Conservation (phyloP, 257 asterid species). For the Verbena officinalis region DNA sequence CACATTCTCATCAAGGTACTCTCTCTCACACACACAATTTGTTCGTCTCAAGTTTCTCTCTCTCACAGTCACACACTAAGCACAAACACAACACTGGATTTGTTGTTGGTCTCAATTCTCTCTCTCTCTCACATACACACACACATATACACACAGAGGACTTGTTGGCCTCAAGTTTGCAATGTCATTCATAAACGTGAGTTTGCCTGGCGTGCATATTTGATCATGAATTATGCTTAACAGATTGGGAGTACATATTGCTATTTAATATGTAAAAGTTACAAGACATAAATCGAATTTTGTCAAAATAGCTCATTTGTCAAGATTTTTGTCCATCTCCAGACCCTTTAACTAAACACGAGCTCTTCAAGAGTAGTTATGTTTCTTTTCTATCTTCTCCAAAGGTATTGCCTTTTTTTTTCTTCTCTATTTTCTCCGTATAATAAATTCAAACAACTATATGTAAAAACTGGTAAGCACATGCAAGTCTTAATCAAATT, state of each 20-base stretch:
- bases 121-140: not conserved
- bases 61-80: no score
- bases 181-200: not conserved
- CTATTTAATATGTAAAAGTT: not conserved
- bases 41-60: not conserved
- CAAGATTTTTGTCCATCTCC: not conserved
- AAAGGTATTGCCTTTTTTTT: no score
- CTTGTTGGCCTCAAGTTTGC: not conserved
- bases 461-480: no score
- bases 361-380: no score
- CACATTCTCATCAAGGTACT: constrained; percentile 64
- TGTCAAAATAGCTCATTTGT: not conserved
- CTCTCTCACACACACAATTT: not conserved
- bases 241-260: not conserved
- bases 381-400: not conserved
- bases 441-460: no score
- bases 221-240: not conserved
- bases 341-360: no score
- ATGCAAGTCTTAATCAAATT: no score
- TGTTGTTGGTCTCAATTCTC: no score
- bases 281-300: not conserved
- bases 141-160: no score
- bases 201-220: not conserved
- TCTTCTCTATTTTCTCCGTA: no score
- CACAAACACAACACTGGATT: no score